phyloP scores from a whole-genome alignment of 192 early-diverging fungal genomes.

The Coemansia sp. region DNA sequence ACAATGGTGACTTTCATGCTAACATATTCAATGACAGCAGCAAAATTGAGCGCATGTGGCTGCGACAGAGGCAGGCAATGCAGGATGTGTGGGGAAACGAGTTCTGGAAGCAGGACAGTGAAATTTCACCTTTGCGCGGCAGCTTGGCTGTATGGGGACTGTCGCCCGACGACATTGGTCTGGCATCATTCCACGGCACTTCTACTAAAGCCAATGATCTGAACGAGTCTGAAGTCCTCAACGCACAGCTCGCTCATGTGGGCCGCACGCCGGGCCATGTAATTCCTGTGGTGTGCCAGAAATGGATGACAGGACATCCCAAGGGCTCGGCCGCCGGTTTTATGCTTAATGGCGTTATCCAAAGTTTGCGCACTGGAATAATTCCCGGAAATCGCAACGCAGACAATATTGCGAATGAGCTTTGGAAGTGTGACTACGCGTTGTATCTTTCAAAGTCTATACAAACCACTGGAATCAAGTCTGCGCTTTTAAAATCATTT shows the following conservation, averaged over 20 bases:
- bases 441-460: constrained; percentile 74
- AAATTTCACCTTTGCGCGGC: constrained; percentile 82
- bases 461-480: constrained; percentile 67
- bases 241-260: constrained; percentile 83
- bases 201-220: constrained; percentile 88
- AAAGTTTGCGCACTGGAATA: constrained; percentile 78
- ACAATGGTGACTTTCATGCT: too few species aligned
- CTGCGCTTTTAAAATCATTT: constrained; percentile 68
- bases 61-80: constrained; percentile 68
- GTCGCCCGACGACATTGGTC: constrained; percentile 86
- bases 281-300: constrained; percentile 81
- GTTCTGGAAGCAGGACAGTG: constrained; percentile 76
- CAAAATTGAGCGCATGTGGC: constrained; percentile 61
- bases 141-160: constrained; percentile 83
- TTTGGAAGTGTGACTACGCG: constrained; percentile 75
- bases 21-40: constrained; percentile 16
- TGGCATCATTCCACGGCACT: constrained; percentile 60
- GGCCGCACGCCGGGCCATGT: constrained; percentile 84
- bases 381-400: constrained; percentile 91
- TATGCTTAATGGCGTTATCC: constrained; percentile 92
- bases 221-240: constrained; percentile 87
- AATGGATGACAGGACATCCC: constrained; percentile 87
- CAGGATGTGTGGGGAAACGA: constrained; percentile 71
- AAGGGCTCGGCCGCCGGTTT: constrained; percentile 91
- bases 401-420: constrained; percentile 52